phyloP scores from a whole-genome alignment of 2,329 filamentous ascomycete genomes.

The Xylaria sp. region DNA sequence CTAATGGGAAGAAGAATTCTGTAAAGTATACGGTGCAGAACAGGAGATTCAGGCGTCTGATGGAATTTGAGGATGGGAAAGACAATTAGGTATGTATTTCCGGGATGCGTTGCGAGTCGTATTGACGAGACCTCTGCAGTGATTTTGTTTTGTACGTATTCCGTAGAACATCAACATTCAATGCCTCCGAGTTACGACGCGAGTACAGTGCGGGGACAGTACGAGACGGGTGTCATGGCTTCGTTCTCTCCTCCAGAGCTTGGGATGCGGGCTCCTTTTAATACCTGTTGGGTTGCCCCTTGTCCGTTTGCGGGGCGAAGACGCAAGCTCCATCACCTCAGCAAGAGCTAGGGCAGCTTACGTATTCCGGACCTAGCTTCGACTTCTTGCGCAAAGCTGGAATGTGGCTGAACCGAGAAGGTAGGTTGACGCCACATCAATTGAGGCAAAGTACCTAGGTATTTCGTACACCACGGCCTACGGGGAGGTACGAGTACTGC shows the following conservation, averaged over 20 bases:
- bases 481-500: too few species aligned
- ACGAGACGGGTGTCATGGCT: background rate
- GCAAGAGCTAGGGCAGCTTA: background rate
- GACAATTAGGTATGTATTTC: too few species aligned
- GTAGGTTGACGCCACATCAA: background rate
- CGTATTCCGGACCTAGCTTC: background rate
- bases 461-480: too few species aligned
- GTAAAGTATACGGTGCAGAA: too few species aligned
- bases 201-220: background rate
- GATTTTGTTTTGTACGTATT: background rate
- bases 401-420: constrained; percentile 11
- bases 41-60: too few species aligned
- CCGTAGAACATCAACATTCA: background rate
- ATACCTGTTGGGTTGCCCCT: constrained; percentile 32
- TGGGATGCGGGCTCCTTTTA: constrained; percentile 28
- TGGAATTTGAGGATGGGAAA: background rate
- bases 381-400: background rate
- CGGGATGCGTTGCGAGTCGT: too few species aligned
- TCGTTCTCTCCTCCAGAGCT: background rate
- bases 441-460: too few species aligned
- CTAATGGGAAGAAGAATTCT: background rate
- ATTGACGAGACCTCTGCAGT: background rate
- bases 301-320: constrained; percentile 30
- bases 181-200: background rate
- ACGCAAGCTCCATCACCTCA: constrained; percentile 5